phyloP scores from a whole-genome alignment of 78 protist species.

The Bodo saltans region DNA sequence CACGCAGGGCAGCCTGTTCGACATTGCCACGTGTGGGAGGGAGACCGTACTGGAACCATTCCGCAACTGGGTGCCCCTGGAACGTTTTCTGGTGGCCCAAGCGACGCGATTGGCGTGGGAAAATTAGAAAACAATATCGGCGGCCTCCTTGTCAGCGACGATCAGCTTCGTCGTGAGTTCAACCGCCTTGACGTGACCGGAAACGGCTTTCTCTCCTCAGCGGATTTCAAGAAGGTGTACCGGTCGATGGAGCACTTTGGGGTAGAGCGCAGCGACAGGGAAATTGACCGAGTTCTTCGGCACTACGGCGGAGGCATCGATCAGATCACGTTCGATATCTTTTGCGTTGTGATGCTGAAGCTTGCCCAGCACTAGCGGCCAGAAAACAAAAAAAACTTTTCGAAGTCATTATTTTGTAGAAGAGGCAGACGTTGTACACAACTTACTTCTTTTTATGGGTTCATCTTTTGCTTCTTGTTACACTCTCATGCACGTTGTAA shows the following conservation, averaged over 20 bases:
- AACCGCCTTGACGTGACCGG: not conserved
- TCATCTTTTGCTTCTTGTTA: no score
- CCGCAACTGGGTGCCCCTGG: not conserved
- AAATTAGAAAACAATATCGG: not conserved
- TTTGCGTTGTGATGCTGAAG: not conserved
- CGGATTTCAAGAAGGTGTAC: not conserved
- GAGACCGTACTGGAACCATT: not conserved
- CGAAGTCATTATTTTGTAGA: no score
- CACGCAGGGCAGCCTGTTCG: not conserved
- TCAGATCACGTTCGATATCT: conserved; percentile 8
- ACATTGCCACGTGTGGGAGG: not conserved
- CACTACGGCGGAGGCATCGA: not conserved
- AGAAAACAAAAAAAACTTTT: no score
- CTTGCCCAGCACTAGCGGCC: not conserved
- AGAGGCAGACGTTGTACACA: no score
- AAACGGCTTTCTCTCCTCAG: not conserved
- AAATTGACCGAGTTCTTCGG: not conserved
- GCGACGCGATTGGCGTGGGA: not conserved
- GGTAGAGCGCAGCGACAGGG: not conserved
- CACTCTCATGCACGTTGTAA: no score
- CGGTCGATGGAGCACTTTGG: not conserved
- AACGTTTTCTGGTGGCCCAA: no score
- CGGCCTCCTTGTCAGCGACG: conserved; percentile 14
- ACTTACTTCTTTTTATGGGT: no score
- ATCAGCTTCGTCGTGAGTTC: conserved; percentile 21